Evolutionary conservation across 2,329 filamentous ascomycete species (phyloP).

Genomic region (Cephalotrichum gorgonifer): DNA sequence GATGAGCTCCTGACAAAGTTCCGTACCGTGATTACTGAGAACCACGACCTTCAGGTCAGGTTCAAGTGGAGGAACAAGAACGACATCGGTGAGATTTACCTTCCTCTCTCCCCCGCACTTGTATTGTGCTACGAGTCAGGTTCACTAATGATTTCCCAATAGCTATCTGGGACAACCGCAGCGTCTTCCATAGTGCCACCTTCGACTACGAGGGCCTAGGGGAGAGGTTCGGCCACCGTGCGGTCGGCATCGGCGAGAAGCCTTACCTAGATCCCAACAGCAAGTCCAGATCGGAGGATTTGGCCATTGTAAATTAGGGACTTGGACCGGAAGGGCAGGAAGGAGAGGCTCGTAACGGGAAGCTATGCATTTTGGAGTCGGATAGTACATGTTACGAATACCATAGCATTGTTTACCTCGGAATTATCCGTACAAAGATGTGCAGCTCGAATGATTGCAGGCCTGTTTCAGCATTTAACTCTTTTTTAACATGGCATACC

Average conservation of each 20-base stretch:
- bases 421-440: too few species aligned
- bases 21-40: conserved; percentile 36
- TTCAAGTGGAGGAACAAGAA: conserved; percentile 40
- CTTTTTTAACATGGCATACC: too few species aligned
- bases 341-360: too few species aligned
- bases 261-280: conserved; percentile 42
- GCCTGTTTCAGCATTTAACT: too few species aligned
- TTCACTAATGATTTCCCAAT: background rate
- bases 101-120: background rate
- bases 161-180: conserved; percentile 20
- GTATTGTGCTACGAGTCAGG: background rate
- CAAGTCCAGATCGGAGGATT: too few species aligned
- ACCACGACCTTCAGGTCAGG: conserved; percentile 47
- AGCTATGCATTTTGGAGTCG: too few species aligned
- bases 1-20: conserved; percentile 36
- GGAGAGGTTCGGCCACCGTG: conserved; percentile 37
- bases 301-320: too few species aligned
- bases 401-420: too few species aligned
- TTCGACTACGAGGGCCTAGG: conserved; percentile 43
- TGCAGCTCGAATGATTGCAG: too few species aligned
- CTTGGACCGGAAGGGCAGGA: too few species aligned
- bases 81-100: conserved; percentile 21
- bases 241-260: conserved; percentile 41
- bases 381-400: too few species aligned
- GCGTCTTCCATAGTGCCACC: conserved; percentile 46